Conservation (phyloP, 345 rosid species). For the Mallotus nudiflorus region DNA sequence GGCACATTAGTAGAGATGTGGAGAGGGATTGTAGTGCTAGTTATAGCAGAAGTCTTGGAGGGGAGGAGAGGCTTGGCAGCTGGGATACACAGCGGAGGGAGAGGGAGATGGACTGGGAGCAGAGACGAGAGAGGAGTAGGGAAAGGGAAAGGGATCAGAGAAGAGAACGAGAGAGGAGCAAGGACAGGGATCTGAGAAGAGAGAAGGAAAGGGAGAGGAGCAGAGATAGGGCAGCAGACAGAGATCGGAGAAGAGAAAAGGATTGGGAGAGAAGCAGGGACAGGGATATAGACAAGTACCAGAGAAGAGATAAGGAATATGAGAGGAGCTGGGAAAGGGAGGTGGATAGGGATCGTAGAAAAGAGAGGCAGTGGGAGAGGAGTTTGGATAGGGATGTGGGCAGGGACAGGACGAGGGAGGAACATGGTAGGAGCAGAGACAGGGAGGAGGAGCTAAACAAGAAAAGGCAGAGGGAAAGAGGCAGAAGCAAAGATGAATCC, state of each 20-base stretch:
- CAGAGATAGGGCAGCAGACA: conserved; percentile 7
- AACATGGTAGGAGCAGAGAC: conserved; percentile 1
- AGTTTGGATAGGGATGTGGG: conserved; percentile 15
- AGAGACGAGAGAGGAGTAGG: conserved; percentile 4
- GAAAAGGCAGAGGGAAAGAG: conserved; percentile 30
- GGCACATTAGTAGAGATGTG: conserved; percentile 42
- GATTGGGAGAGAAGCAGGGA: conserved; percentile 38
- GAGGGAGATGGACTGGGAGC: conserved; percentile 23
- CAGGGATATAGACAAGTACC: conserved; percentile 32
- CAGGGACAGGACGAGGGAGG: conserved; percentile 11
- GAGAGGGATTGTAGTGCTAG: conserved; percentile 39
- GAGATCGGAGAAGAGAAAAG: conserved; percentile 29
- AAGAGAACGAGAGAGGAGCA: conserved; percentile 25
- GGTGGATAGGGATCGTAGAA: conserved; percentile 14
- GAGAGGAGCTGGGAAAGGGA: conserved; percentile 47
- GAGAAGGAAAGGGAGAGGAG: conserved; percentile 27
- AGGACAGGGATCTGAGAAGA: conserved; percentile 17
- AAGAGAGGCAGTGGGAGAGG: conserved; percentile 4
- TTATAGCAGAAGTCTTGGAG: conserved; percentile 37
- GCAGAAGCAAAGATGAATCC: conserved; percentile 46
- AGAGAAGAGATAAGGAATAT: conserved; percentile 45
- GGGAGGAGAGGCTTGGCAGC: conserved; percentile 39
- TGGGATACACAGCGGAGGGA: conserved; percentile 36
- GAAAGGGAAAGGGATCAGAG: conserved; percentile 7
- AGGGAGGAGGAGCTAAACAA: conserved; percentile 2